Conservation (phyloP, 78 protist species). For the Dictyostelium firmibasis region DNA sequence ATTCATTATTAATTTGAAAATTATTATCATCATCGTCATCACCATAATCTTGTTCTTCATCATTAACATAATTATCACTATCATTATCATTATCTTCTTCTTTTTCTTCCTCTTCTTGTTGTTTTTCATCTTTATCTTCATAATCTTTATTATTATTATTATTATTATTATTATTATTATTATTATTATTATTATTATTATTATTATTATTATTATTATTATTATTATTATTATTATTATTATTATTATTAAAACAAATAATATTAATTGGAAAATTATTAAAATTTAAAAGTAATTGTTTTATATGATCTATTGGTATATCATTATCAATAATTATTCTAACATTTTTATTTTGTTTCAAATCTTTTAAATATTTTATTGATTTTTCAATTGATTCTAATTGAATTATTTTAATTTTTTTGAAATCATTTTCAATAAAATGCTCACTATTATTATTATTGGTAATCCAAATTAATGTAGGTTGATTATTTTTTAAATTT, state of each 20-base stretch:
- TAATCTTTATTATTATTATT: too few species aligned
- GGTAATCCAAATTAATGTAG: constrained; percentile 1
- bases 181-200: too few species aligned
- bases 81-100: background rate
- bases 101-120: background rate
- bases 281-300: background rate
- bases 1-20: background rate
- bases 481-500: background rate
- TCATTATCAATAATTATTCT: background rate
- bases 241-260: background rate
- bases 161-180: too few species aligned
- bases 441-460: background rate
- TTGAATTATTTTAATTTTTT: too few species aligned
- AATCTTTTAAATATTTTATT: background rate
- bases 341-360: background rate
- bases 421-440: too few species aligned
- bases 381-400: background rate
- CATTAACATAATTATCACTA: background rate
- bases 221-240: too few species aligned
- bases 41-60: background rate
- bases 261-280: background rate
- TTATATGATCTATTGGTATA: background rate
- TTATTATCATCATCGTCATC: background rate
- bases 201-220: too few species aligned
- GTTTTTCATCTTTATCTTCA: too few species aligned